Evolutionary conservation across 202 grass and related monocot genomes (phyloP).

Genomic region (Panicum hallii): DNA sequence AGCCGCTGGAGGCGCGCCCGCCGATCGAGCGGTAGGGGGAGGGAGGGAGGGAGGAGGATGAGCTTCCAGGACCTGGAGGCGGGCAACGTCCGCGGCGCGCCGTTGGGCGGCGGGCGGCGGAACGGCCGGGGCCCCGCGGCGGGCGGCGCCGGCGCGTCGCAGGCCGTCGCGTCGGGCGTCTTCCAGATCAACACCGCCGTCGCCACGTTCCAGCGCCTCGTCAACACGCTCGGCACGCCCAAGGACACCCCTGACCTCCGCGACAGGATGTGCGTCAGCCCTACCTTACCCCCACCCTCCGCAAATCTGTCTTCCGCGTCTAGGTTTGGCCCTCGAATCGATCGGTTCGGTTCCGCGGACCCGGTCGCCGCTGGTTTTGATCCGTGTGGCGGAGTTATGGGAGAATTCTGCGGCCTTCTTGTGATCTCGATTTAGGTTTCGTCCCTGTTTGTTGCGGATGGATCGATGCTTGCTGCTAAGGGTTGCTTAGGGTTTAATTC

Average conservation of each 20-base stretch:
- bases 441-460: background rate
- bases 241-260: conserved; percentile 96
- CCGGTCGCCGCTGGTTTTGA: background rate
- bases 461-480: background rate
- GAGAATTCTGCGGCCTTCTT: background rate
- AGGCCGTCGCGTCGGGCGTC: conserved; percentile 83
- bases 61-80: conserved; percentile 96
- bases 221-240: conserved; percentile 95
- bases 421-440: conserved; percentile 39
- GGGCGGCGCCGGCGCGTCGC: conserved; percentile 55
- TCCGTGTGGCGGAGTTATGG: background rate
- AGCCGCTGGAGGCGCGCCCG: background rate
- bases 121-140: conserved; percentile 26
- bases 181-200: conserved; percentile 96
- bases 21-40: background rate
- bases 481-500: conserved; percentile 21
- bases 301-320: background rate
- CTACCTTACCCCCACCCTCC: background rate
- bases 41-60: conserved; percentile 56
- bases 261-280: conserved; percentile 69
- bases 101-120: conserved; percentile 40
- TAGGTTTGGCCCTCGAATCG: background rate
- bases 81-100: conserved; percentile 56
- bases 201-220: conserved; percentile 85
- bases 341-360: background rate